Base-by-base conservation (phyloP, 192 early-diverging fungal species). In the Cladochytrium replicatum region DNA sequence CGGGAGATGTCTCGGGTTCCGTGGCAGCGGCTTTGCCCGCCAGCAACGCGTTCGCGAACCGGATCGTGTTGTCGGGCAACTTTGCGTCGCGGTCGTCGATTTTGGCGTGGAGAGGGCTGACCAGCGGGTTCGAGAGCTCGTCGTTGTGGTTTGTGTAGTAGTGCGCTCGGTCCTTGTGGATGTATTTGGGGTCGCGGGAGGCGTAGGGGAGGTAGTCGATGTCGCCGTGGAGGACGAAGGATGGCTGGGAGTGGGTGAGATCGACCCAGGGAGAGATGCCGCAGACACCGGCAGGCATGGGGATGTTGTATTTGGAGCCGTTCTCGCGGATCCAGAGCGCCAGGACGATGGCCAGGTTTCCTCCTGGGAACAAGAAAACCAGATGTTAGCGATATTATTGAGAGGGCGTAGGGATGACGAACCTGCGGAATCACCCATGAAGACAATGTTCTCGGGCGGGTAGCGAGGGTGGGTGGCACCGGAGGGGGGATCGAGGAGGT, bases 201-300 rank as follows among this genome's bases (percentile, higher is more conserved):
- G 21, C 15, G 9, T 30, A n/a, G 0, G 60, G 60, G 5, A 62
- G 42, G 21, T 54, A 55, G 37, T 62, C 60, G 22, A 34, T 30
- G 3, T 9, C 6, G 6, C 34, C 57, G 43, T 62, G 59, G 7
- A 62, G 28, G 11, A 61, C 49, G 32, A 41, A 61, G 5, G 59
- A 50, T 3, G 60, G 60, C 6, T 24, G 22, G 24, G 15, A 15
- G 7, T 62, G 60, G 9, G 60, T 61, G 2, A 62, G 19, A 52
- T 62, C 60, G 5, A 60, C n/a, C 80, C 80, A 83, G 15, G 81
- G 81, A 28, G 73, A 78, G 25, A 73, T 46, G 4, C 55, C 57
- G 22, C 71, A 60, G 0, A 63, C 49, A 1, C 75, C 78, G 2
- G 60, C 75, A 13, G 77, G 69, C 22, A 64, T 29, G 5, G 71